Evolutionary conservation across 139 green algal genomes (phyloP).

Genomic region (Picochlorum sp.): DNA sequence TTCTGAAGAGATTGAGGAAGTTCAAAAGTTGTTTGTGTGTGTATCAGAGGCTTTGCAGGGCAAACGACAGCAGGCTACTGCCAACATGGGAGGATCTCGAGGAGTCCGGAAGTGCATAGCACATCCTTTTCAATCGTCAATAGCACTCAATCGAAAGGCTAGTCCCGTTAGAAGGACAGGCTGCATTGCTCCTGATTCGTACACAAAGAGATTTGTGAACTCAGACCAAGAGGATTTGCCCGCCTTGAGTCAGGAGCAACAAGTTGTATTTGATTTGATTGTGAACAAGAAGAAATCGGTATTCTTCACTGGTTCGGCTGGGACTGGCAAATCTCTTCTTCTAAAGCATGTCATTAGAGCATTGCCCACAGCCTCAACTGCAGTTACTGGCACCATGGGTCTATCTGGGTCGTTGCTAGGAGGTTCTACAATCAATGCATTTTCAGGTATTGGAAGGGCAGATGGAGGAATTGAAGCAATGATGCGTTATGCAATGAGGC

Average conservation of each 20-base stretch:
- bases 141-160: background rate
- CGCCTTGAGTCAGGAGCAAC: constrained; percentile 27
- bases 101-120: no score
- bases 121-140: background rate
- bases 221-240: constrained; percentile 15
- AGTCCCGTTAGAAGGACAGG: background rate
- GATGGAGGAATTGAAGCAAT: constrained; percentile 20
- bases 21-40: no score
- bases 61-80: no score
- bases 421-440: constrained; percentile 48
- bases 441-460: constrained; percentile 32
- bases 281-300: constrained; percentile 27
- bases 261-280: constrained; percentile 16
- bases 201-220: background rate
- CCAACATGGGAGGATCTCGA: no score
- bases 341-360: constrained; percentile 32
- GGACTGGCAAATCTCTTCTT: constrained; percentile 57
- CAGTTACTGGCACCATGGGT: constrained; percentile 33
- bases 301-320: constrained; percentile 51
- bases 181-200: background rate
- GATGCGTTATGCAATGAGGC: background rate
- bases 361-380: constrained; percentile 19
- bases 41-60: no score
- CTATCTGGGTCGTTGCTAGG: constrained; percentile 33
- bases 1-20: constrained; percentile 3